phyloP scores from a whole-genome alignment of 148 eudicot genomes.

The Rhododendron williamsianum region DNA sequence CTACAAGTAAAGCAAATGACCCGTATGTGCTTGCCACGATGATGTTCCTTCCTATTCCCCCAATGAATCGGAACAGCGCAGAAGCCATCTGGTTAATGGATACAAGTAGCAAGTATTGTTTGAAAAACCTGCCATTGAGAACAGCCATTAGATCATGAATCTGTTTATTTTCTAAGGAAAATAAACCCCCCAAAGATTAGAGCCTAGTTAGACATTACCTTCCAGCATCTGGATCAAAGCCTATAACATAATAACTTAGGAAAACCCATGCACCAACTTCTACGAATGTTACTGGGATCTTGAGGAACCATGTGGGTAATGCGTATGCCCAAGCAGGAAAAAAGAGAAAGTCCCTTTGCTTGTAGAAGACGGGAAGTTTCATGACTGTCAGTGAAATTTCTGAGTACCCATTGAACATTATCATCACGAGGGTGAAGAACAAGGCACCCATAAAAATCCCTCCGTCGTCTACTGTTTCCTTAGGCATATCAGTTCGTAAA shows the following conservation, averaged over 20 bases:
- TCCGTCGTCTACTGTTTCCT: constrained; percentile 27
- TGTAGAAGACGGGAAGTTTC: constrained; percentile 53
- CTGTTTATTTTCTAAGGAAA: background rate
- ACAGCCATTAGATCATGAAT: background rate
- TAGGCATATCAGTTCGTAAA: constrained; percentile 27
- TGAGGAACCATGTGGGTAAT: constrained; percentile 41
- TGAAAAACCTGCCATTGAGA: constrained; percentile 48
- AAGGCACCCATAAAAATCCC: constrained; percentile 38
- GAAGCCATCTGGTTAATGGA: constrained; percentile 70
- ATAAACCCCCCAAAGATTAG: background rate
- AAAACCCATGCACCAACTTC: constrained; percentile 41
- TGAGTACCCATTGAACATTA: constrained; percentile 44
- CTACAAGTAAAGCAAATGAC: constrained; percentile 49
- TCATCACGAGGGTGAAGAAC: constrained; percentile 30
- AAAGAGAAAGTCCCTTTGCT: constrained; percentile 51
- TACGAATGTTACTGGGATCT: constrained; percentile 38
- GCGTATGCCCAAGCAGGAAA: constrained; percentile 55
- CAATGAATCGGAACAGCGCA: constrained; percentile 58
- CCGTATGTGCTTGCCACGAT: constrained; percentile 78
- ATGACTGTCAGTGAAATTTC: constrained; percentile 26
- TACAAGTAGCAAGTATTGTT: constrained; percentile 49
- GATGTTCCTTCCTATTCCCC: constrained; percentile 66
- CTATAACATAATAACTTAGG: constrained; percentile 43
- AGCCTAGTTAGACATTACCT: constrained; percentile 13
- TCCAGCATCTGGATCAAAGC: constrained; percentile 39